Evolutionary conservation across 495 filamentous ascomycete species (phyloP), one percentile per base, ranked within the genome.

Genomic region (Hyaloscypha variabilis): DNA sequence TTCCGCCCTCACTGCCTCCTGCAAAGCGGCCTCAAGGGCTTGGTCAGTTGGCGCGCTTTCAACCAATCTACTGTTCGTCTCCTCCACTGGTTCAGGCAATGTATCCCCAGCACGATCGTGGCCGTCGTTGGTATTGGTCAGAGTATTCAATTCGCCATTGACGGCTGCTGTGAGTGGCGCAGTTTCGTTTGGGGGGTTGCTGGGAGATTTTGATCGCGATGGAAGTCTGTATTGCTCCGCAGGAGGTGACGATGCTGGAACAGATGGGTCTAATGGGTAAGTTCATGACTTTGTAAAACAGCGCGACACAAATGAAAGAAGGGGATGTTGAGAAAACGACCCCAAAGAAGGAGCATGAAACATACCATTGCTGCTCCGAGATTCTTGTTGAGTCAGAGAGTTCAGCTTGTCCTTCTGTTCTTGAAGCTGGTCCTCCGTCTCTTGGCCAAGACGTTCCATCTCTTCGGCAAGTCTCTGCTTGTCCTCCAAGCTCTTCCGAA

Each of bases 401-500:
- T 73, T 57, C 14, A 75, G 68, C 68, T 71, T 71, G 10, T 71
- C 69, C 25, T 75, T 71, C 49, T 75, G 64, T 25, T 58, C 72
- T 72, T 70, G 76, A 67, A 70, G 77, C 72, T 67, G 46, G 1
- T 64, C 80, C 64, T 80, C 74, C 21, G 83, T 72, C 64, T 87
- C 78, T 28, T 78, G 65, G 8, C 79, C 79, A 1, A 88, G 77
- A 42, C 74, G 69, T 50, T 86, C 81, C 59, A 88, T 77, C 63
- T 91, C 87, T 8, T 83, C 80, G 3, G 78, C 73, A 39, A 89
- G 76, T 51, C 76, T 79, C 57, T 75, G 75, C 67, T 77, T 76
- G 54, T 79, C 74, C 29, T 79, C 77, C 19, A 78, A 52, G 56
- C 66, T 73, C 29, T 72, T 81, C 42, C 84, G 80, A 10, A 90